Base-by-base conservation (phyloP, 768 basidiomycete species). In the Collybiopsis confluens region DNA sequence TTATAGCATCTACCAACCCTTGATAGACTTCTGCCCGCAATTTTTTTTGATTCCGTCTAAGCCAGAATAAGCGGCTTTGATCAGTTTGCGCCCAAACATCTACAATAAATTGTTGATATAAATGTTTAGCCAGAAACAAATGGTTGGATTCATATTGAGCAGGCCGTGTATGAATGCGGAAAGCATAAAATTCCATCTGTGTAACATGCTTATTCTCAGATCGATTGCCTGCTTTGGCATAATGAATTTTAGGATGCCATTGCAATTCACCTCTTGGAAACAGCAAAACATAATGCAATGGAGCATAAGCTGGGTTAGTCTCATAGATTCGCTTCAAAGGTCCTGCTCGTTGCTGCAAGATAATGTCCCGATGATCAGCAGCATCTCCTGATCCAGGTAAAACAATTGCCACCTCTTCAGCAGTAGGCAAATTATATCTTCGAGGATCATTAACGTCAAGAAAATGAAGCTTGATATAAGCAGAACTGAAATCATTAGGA, bases 61-160 rank as follows among this genome's bases (percentile, higher is more conserved):
- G 43, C 54, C 56, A 79, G n/a, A 47, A 49, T 1, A 79, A 64
- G 3, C 68, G 60, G 1, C 49, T 44, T n/a, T 74, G 69, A 2
- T 77, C 73, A 23, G 67, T 59, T 1, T 58, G 59, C 9, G 74
- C 73, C 69, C 67, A 78, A 2, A 58, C 62, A 65, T 78, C 72
- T 42, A 70, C 72, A 21, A 77, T 18, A 56, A 67, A 76, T 41
- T 78, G 70, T 49, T 79, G 75, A 33, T 81, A 70, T 0, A 82
- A 66, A 21, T 62, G 62, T 1, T 70, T 67, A 48, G 63, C 73
- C 23, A 54, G 61, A 52, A 76, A 69, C 8, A 77, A 43, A 52
- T 63, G 63, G 3, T 38, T 10, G 23, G 59, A 64, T 37, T 71
- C 61, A 33, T 36, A 27, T 28, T 45, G 26, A 28, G 24, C 23